Conservation (phyloP, 164 flowering plant species). For the Litsea cubeba region DNA sequence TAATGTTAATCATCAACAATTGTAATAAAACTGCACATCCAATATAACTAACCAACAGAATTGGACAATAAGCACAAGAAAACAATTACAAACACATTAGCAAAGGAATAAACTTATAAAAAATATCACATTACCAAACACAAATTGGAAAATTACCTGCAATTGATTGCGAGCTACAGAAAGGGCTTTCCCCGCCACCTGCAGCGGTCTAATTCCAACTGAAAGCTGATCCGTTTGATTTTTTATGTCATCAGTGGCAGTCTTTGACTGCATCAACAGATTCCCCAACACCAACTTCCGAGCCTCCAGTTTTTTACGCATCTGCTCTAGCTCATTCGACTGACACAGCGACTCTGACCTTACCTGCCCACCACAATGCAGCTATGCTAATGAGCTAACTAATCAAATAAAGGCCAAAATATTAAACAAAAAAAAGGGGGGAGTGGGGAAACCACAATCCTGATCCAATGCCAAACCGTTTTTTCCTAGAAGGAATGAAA, state of each 20-base stretch:
- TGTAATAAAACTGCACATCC: too few relatives aligned
- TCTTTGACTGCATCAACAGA: constrained; percentile 39
- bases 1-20: too few relatives aligned
- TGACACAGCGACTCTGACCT: constrained; percentile 54
- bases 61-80: too few relatives aligned
- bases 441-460: too few relatives aligned
- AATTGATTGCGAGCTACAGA: constrained; percentile 56
- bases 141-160: constrained; percentile 42
- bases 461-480: not conserved
- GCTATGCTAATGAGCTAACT: constrained; percentile 42
- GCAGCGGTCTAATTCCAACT: constrained; percentile 46
- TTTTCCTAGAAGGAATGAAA: not conserved
- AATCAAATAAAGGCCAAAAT: constrained; percentile 32
- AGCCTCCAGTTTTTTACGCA: constrained; percentile 54
- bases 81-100: too few relatives aligned
- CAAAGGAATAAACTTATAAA: not conserved
- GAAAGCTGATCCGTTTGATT: constrained; percentile 54
- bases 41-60: too few relatives aligned
- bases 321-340: constrained; percentile 72
- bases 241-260: constrained; percentile 45
- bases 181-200: constrained; percentile 65
- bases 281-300: constrained; percentile 51
- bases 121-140: not conserved
- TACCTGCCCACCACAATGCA: constrained; percentile 49
- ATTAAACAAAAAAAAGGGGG: not conserved